Base-by-base conservation (phyloP, 495 filamentous ascomycete species). In the Annulohypoxylon bovei region DNA sequence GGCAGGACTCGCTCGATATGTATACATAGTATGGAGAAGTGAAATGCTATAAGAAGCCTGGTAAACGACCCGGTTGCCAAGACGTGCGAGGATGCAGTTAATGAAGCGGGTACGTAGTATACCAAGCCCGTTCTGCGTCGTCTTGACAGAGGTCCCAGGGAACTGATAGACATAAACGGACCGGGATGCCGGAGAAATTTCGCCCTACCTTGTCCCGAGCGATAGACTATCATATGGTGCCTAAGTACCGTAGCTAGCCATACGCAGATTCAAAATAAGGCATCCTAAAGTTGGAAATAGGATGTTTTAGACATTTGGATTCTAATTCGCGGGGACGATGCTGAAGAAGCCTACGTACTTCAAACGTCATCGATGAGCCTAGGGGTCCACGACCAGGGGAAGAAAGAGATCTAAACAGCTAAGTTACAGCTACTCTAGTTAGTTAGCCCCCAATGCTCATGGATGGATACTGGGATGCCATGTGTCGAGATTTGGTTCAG, bases 121-220 rank as follows among this genome's bases (percentile, higher is more conserved):
- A 72, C 59, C 70, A 72, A 65, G 65, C 65, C 55, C 25, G 49
- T 49, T 46, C 27, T 72, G 65, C 70, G 62, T 65, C 49, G 55
- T 49, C 55, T 68, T 50, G 60, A 65, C 49, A 60, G 54, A 40
- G 28, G 53, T 18, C 20, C 40, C 35, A 62, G 61, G 61, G 42
- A 65, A 67, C 55, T 22, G 70, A 57, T 65, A 47, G 20, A 65
- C 44, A 60, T 61, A 39, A 30, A 35, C 70, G 70, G 70, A 68
- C 70, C 70, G 70, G 65, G 70, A 68, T 72, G 65, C 70, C 70
- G 70, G 68, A 67, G 68, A 72, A 56, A 65, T 72, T 18, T 65
- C 47, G 52, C 47, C 53, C 54, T 39, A 65, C 65, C 70, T 56
- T 65, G 53, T 60, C 49, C 54, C 40, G 35, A 42, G 33, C 12